A percentile compares a stretch with the other conserved stretches of the same genome.
phyloP scores from a whole-genome alignment of 108 stramenopile species.

The Craspedostauros australis region DNA sequence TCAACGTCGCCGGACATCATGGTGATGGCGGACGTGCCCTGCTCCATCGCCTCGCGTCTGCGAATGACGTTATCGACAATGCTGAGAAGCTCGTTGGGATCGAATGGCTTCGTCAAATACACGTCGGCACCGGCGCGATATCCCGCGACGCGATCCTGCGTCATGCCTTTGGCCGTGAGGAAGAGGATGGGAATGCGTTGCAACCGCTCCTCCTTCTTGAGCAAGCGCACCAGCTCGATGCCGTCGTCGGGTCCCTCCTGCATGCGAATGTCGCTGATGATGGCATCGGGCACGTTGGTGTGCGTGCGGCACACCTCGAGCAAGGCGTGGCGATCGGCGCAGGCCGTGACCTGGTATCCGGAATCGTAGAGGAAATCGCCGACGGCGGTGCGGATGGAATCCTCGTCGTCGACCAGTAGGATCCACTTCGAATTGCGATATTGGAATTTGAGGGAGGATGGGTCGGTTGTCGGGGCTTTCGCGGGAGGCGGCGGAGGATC shows the following conservation, averaged over 20 bases:
- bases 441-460: too few relatives aligned
- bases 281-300: conserved; percentile 34
- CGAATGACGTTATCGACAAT: conserved; percentile 57
- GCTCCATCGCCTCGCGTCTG: conserved; percentile 23
- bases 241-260: conserved; percentile 67
- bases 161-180: conserved; percentile 65
- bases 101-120: conserved; percentile 82
- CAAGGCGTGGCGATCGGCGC: conserved; percentile 49
- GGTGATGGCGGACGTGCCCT: conserved; percentile 5
- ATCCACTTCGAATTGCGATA: too few relatives aligned
- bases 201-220: conserved; percentile 45
- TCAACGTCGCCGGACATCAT: conserved; percentile 5
- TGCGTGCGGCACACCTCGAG: conserved; percentile 28
- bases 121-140: conserved; percentile 81
- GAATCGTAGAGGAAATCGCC: conserved; percentile 57
- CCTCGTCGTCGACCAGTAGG: conserved; percentile 78
- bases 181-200: conserved; percentile 63
- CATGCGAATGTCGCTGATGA: conserved; percentile 54
- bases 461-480: too few relatives aligned
- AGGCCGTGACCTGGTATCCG: conserved; percentile 71
- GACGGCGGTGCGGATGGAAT: conserved; percentile 56
- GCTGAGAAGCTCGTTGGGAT: conserved; percentile 74
- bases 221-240: conserved; percentile 45
- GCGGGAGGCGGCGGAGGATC: too few relatives aligned
- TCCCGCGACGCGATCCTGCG: conserved; percentile 70